phyloP scores from a whole-genome alignment of 805 yeast species.

The Suhomyces faveliae region DNA sequence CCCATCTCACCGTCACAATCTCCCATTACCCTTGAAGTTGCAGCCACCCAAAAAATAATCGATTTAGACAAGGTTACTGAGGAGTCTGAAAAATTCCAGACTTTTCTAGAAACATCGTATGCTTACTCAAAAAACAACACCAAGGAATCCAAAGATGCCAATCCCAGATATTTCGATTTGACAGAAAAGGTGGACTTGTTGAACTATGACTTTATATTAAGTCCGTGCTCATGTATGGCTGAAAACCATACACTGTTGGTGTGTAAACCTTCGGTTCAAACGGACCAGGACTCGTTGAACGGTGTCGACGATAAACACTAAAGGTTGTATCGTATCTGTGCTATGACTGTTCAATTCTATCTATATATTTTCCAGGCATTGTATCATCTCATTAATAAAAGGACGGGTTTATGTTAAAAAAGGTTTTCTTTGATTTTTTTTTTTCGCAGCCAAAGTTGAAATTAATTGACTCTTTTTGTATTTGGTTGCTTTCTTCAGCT shows the following conservation, averaged over 20 bases:
- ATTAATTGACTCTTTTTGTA: no score
- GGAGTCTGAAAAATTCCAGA: slow-evolving; percentile 7
- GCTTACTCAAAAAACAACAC: neutral
- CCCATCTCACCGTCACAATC: neutral
- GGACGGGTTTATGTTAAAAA: no score
- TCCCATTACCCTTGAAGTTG: neutral
- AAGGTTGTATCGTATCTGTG: no score
- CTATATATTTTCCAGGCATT: no score
- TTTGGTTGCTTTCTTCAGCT: no score
- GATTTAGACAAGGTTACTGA: slow-evolving; percentile 4
- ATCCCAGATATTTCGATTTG: neutral
- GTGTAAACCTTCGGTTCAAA: neutral
- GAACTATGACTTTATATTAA: neutral
- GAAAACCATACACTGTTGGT: neutral
- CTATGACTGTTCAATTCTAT: no score
- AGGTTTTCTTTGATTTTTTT: no score
- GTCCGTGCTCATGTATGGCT: neutral
- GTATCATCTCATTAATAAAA: no score
- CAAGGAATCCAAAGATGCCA: neutral
- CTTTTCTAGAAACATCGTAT: neutral
- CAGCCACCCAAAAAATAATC: neutral
- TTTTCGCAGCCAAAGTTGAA: no score
- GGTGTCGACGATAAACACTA: neutral
- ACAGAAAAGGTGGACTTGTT: neutral
- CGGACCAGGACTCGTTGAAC: neutral